Evolutionary conservation across 164 flowering plant genomes (phyloP), one percentile per base, ranked within the genome.

Genomic region (Aristolochia californica): DNA sequence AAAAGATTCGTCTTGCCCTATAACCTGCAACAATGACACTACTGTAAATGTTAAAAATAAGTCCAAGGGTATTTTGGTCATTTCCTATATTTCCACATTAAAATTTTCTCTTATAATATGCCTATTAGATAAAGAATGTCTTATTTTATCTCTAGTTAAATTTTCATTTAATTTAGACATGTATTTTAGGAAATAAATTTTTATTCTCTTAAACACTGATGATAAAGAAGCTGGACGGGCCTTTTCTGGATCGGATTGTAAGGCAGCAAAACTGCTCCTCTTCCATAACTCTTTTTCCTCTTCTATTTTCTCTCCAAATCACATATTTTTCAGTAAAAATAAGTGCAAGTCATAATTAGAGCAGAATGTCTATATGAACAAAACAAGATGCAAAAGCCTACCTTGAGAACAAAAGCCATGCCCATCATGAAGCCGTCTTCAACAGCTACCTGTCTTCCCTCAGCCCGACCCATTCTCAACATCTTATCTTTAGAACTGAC

Each of bases 391-490:
- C 17, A 56, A 38, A 13, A 26, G 4, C 13, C 26, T 53, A 66
- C 74, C 70, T 62, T 62, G 61, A 70, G 70, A 52, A 70, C 45
- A 26, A 57, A 66, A 50, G 70, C 70, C 49, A 52, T 55, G 24
- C 67, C 74, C 58, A 70, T 30, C 63, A 70, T 21, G 61, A 70
- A 70, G 4, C 74, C 74, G 48, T 70, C 74, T 44, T 62, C 61
- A 13, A 34, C 45, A 43, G 38, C 30, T 26, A 58, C 26, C 43
- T 55, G 74, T 43, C 53, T 55, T 55, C 43, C 73, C 18, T 14
- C 48, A 45, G 53, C 58, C 23, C 25, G 58, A 13, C 60, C 45
- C 50, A 61, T 58, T 50, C 52, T 58, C 48, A 49, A 28, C 16
- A 43, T 25, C 47, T 58, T 62, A 34, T 62, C 74, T 50, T 62